Conservation (phyloP, 1,284 basidiomycete species). For the Trichosporon ovoides region DNA sequence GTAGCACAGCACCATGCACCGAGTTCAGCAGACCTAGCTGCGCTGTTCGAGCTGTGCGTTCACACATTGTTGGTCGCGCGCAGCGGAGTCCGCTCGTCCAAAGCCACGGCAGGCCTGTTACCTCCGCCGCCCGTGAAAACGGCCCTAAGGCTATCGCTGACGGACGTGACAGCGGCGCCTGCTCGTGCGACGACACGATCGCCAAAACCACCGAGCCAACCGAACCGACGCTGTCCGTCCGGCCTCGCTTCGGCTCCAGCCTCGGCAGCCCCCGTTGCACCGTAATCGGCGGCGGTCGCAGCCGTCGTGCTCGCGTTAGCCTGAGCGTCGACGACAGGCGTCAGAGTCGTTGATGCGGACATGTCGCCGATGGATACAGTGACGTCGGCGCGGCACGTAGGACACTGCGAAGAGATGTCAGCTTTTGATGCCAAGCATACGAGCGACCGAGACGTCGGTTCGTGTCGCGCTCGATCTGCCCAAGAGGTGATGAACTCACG, state of each 20-base stretch:
- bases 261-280: background rate
- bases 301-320: background rate
- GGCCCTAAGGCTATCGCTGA: constrained; percentile 9
- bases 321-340: constrained; percentile 18
- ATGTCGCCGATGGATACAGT: constrained; percentile 55
- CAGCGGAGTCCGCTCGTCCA: constrained; percentile 10
- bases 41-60: background rate
- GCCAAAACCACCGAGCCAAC: background rate
- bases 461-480: too few species aligned
- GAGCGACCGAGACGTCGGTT: too few species aligned
- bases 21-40: background rate
- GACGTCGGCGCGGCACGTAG: constrained; percentile 80
- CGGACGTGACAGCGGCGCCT: constrained; percentile 1
- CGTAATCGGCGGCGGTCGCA: constrained; percentile 4
- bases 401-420: constrained; percentile 62
- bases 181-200: background rate
- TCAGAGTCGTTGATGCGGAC: constrained; percentile 18
- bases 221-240: background rate
- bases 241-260: background rate
- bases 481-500: constrained; percentile 53
- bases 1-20: background rate
- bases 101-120: background rate
- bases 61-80: background rate
- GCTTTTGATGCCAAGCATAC: background rate
- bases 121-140: background rate